A percentile compares a stretch with the other conserved stretches of the same genome.
phyloP scores from a whole-genome alignment of 1,284 basidiomycete species.

The Nidula niveotomentosa region DNA sequence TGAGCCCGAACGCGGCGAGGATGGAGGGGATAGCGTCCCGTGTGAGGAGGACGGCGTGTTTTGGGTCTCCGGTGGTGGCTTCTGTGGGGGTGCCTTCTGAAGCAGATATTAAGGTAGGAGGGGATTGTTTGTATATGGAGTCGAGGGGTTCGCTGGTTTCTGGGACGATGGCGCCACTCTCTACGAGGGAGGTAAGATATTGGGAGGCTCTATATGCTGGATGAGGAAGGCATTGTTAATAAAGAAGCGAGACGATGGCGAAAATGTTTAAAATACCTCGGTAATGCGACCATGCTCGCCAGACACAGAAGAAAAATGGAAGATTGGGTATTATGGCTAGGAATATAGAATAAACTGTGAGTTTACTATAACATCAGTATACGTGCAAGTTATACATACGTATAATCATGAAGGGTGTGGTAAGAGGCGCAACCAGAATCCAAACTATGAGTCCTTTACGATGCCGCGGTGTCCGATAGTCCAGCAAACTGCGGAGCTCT shows the following conservation, averaged over 20 bases:
- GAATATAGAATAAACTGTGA: neutral
- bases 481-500: slow-evolving; percentile 53
- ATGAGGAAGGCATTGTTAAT: neutral
- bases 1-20: slow-evolving; percentile 43
- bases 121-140: slow-evolving; percentile 47
- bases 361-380: slow-evolving; percentile 1
- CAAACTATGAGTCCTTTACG: slow-evolving; percentile 64
- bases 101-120: slow-evolving; percentile 9
- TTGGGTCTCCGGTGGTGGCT: slow-evolving; percentile 1
- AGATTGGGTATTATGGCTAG: slow-evolving; percentile 79
- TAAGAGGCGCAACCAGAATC: slow-evolving; percentile 65
- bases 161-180: slow-evolving; percentile 53
- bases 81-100: slow-evolving; percentile 1
- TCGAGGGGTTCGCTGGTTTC: slow-evolving; percentile 55
- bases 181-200: slow-evolving; percentile 62
- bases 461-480: slow-evolving; percentile 60
- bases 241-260: neutral
- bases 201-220: slow-evolving; percentile 72
- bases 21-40: slow-evolving; percentile 54
- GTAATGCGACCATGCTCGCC: slow-evolving; percentile 83
- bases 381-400: slow-evolving; percentile 44
- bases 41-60: slow-evolving; percentile 41
- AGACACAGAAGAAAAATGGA: slow-evolving; percentile 81
- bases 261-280: slow-evolving; percentile 44
- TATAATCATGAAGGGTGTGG: slow-evolving; percentile 70